These are phyloP conservation scores for Mesembryanthemum crystallinum DNA, from an alignment of 148 eudicot species.

Conservation along the genomic window DNA sequence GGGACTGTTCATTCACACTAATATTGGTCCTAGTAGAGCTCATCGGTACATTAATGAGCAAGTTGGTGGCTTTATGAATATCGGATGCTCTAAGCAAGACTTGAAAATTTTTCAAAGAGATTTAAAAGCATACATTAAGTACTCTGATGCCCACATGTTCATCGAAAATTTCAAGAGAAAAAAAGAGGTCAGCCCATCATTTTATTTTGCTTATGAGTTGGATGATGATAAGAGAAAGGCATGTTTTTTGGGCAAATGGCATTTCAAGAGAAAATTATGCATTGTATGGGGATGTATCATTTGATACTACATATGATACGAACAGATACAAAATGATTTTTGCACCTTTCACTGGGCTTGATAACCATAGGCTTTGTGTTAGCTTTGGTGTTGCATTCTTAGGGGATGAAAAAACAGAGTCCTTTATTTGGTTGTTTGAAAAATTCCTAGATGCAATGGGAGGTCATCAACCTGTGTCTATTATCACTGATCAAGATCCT, in stretches of 20 bases:
- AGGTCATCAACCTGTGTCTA: not conserved
- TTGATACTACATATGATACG: not conserved
- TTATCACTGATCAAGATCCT: not conserved
- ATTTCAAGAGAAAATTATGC: not conserved
- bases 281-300: not conserved
- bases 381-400: not conserved
- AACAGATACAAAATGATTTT: not conserved
- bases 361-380: not conserved
- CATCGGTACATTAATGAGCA: not conserved
- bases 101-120: conserved; percentile 1
- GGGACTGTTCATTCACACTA: no score
- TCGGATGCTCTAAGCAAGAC: not conserved
- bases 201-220: not conserved
- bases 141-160: not conserved
- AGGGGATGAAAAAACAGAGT: not conserved
- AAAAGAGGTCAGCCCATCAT: not conserved
- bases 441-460: not conserved
- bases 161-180: not conserved
- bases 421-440: not conserved
- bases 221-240: not conserved
- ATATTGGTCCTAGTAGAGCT: not conserved
- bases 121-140: not conserved
- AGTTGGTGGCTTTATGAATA: not conserved
- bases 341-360: not conserved
- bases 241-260: not conserved